phyloP scores from a whole-genome alignment of 2,329 filamentous ascomycete genomes.

The Arthroderma uncinatum region DNA sequence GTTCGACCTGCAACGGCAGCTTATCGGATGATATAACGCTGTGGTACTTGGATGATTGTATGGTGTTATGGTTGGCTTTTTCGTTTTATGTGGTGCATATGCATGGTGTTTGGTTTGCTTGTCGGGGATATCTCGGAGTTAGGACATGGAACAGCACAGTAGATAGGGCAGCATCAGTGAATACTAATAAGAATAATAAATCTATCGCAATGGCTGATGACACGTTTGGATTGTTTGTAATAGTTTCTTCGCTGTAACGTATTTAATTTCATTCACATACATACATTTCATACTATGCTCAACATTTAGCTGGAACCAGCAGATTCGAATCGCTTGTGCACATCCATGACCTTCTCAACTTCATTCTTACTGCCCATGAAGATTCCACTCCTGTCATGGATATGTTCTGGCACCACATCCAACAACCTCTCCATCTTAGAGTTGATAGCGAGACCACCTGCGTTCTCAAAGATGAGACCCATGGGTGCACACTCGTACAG shows the following conservation, averaged over 20 bases:
- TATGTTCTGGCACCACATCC: conserved; percentile 75
- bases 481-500: conserved; percentile 98
- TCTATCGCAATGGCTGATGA: too few relatives aligned
- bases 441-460: conserved; percentile 84
- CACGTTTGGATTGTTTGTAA: too few relatives aligned
- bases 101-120: background rate
- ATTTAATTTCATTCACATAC: background rate
- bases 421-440: conserved; percentile 87
- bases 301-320: conserved; percentile 4
- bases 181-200: background rate
- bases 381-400: conserved; percentile 91
- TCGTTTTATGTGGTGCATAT: background rate
- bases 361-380: conserved; percentile 93
- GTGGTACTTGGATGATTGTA: background rate
- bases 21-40: background rate
- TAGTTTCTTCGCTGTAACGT: background rate
- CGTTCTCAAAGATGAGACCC: conserved; percentile 98
- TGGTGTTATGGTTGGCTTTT: background rate
- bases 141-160: background rate
- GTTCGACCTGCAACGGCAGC: background rate
- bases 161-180: background rate
- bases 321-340: conserved; percentile 47
- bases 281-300: conserved; percentile 5
- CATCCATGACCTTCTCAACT: conserved; percentile 85
- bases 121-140: background rate